These are phyloP conservation scores for Claviceps humidiphila DNA, from an alignment of 2,329 filamentous ascomycete species.

Conservation along the genomic window DNA sequence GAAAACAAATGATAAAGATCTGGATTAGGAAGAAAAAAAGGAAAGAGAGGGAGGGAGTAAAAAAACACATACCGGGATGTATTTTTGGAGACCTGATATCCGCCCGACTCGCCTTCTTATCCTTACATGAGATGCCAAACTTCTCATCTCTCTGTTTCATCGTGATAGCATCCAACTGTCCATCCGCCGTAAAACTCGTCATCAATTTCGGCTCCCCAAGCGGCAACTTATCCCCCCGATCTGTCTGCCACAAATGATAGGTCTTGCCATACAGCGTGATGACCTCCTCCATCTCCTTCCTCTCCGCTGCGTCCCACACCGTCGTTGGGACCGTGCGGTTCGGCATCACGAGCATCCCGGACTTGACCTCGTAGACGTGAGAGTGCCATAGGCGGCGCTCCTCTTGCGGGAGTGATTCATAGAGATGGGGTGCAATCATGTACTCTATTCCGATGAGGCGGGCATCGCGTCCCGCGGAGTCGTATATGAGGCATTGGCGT, in stretches of 20 bases:
- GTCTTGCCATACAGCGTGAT: constrained; percentile 68
- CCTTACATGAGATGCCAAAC: constrained; percentile 31
- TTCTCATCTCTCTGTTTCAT: constrained; percentile 31
- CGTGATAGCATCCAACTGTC: constrained; percentile 34
- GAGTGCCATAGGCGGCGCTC: constrained; percentile 73
- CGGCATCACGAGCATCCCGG: constrained; percentile 70
- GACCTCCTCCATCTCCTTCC: constrained; percentile 66
- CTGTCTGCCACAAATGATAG: constrained; percentile 78
- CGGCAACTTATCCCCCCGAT: constrained; percentile 50
- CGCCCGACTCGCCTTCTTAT: constrained; percentile 31
- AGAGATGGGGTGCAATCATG: constrained; percentile 64
- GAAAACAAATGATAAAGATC: not conserved
- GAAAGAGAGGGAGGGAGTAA: too few species aligned
- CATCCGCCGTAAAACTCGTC: constrained; percentile 37
- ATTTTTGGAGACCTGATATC: constrained; percentile 27
- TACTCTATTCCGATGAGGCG: constrained; percentile 77
- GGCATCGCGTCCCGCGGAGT: constrained; percentile 51
- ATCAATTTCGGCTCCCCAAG: constrained; percentile 40
- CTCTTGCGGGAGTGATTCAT: constrained; percentile 46
- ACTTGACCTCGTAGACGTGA: constrained; percentile 62
- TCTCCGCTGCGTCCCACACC: constrained; percentile 66
- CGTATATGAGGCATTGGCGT: constrained; percentile 77
- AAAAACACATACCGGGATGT: constrained; percentile 23
- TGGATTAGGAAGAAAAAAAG: not conserved
- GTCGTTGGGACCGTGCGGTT: constrained; percentile 43